A percentile compares a stretch with the other conserved stretches of the same genome.
Conservation (phyloP, 768 basidiomycete genomes). For the Amanita molliuscula region DNA sequence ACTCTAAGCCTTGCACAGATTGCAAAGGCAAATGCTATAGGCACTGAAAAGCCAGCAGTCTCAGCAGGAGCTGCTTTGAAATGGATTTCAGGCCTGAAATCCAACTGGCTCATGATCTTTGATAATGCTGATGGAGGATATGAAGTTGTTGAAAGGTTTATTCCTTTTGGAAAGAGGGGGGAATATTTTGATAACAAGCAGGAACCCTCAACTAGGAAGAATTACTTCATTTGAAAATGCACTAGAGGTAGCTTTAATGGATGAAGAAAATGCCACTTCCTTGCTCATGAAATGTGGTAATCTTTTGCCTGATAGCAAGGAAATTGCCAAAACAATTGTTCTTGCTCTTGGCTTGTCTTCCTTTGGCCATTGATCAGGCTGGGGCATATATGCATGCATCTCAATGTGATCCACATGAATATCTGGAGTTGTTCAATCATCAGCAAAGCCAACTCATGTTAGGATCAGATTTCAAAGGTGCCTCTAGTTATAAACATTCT, state of each 20-base stretch:
- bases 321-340: constrained; percentile 9
- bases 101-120: constrained; percentile 12
- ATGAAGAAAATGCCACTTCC: constrained; percentile 8
- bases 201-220: constrained; percentile 4
- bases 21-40: neutral
- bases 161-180: constrained; percentile 11
- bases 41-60: neutral
- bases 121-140: constrained; percentile 12
- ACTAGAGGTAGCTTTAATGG: constrained; percentile 8
- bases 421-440: constrained; percentile 7
- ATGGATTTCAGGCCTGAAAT: constrained; percentile 8
- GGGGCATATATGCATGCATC: constrained; percentile 9
- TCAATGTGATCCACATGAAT: constrained; percentile 8
- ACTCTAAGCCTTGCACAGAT: constrained; percentile 7
- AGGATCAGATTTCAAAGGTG: constrained; percentile 6
- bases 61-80: constrained; percentile 6
- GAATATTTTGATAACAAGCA: constrained; percentile 12
- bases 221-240: constrained; percentile 1
- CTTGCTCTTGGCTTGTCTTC: neutral
- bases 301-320: neutral
- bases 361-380: constrained; percentile 12
- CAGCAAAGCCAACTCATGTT: constrained; percentile 6
- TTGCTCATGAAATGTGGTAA: constrained; percentile 10
- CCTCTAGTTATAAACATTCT: constrained; percentile 10
- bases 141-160: constrained; percentile 4